Base-by-base conservation (phyloP, 1,139 yeast species). In the Kodamaea arcana region DNA sequence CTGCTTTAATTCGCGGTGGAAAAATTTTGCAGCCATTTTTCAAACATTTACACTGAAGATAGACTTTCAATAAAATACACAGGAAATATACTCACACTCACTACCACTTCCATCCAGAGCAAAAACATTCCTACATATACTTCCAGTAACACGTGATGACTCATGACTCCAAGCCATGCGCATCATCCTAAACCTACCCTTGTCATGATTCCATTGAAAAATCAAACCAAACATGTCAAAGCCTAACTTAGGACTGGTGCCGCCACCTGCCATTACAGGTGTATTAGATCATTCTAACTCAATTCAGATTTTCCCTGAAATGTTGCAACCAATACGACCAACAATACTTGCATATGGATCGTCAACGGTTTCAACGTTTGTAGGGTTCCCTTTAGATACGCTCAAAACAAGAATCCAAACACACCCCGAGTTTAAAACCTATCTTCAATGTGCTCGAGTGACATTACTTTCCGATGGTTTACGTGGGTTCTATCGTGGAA, bases 361-460 rank as follows among this genome's bases (percentile, higher is more conserved):
- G 1, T 82, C 94, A 0, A 58, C 83, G 33, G 60, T 75, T n/a
- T 74, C 92, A 10, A 83, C 90, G 1, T 68, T 78, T 4, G 69
- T 78, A n/a, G 94, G 94, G 8, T 86, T 80, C 51, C 96, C 96
- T 0, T 57, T 87, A 32, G 96, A 87, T 53, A 82, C 94, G 9
- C 69, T 87, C 37, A 87, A 87, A 55, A 85, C 94, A 0, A 62
- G 95, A 43, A 80, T 84, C 77, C 95, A 87, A 54, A 83, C 95
- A 0, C 83, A 84, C 55, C 56, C 57, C 33, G 69, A 72, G 30
- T 85, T 77, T 56, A 62, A 63, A 10, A 69, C 77, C 31, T 72
- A 81, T 30, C 57, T 69, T 43, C 79, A 78, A 37, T 86, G 95
- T 52, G 62, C 82, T 12, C 52, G 52, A 24, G 65, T 70, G 33